Evolutionary conservation across 257 asterid species (phyloP).

Genomic region (Gardenia jasminoides): DNA sequence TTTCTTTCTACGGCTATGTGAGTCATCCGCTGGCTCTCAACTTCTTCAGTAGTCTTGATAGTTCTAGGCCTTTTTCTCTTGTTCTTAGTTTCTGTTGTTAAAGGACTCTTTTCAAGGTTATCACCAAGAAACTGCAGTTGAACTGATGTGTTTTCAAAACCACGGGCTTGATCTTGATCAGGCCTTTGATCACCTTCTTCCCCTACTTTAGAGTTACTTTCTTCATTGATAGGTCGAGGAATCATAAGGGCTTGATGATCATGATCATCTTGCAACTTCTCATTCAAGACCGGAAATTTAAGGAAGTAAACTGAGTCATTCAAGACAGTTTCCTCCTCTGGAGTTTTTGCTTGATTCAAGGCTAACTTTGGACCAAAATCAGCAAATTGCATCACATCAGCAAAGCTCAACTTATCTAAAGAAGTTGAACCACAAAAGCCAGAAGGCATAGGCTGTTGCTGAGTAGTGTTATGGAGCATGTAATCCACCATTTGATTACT

Average conservation of each 20-base stretch:
- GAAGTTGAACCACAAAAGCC: constrained; percentile 47
- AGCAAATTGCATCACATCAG: constrained; percentile 89
- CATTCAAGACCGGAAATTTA: constrained; percentile 72
- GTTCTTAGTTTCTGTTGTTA: constrained; percentile 33
- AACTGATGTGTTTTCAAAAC: constrained; percentile 18
- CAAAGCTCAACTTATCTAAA: constrained; percentile 74
- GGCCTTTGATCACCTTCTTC: constrained; percentile 9
- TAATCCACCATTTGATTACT: constrained; percentile 53
- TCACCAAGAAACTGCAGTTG: constrained; percentile 48
- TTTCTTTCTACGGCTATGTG: constrained; percentile 94
- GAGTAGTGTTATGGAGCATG: constrained; percentile 46
- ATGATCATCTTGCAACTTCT: constrained; percentile 39
- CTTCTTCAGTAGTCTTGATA: constrained; percentile 74
- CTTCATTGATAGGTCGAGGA: constrained; percentile 21
- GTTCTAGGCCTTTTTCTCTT: constrained; percentile 74
- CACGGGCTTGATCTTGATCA: constrained; percentile 6
- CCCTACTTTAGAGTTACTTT: constrained; percentile 5
- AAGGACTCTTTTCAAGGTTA: constrained; percentile 33
- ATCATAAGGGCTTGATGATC: constrained; percentile 26
- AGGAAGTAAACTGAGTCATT: constrained; percentile 74
- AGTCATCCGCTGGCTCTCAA: constrained; percentile 96
- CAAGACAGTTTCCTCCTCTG: constrained; percentile 44
- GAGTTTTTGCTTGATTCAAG: constrained; percentile 42
- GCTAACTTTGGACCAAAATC: constrained; percentile 75
- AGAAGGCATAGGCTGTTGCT: constrained; percentile 19